Evolutionary conservation across 2,329 filamentous ascomycete genomes (phyloP), one percentile per base, ranked within the genome.

Genomic region (Metarhizium robertsii): DNA sequence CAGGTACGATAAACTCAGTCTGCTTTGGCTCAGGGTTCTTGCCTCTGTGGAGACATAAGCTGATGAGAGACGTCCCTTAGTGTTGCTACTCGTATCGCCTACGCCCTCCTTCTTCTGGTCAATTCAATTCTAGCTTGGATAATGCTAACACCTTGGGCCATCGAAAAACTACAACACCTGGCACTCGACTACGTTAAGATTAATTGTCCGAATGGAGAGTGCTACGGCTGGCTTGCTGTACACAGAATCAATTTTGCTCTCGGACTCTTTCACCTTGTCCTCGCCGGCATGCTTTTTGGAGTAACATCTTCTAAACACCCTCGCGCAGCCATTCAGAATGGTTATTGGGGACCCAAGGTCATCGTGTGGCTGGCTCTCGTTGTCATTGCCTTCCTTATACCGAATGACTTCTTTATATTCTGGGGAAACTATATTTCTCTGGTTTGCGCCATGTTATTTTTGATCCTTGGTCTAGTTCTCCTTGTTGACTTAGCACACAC

Each of bases 91-190:
- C 90, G 94, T 77, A 95, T 97, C 75, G 92, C 89, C 67, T 96
- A 96, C 70, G 92, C 94, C 61, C 83, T 97, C 66, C 87, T 99
- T 60, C 88, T 99, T 55, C 85, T 99, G 62, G 75, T 97, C 72
- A 99, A 99, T 79, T 96, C 92, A 57, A 96, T 97, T 61, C 71
- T 97, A 53, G 92, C 94, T 40, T 99, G 94, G 94, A 90, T 99
- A 64, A 96, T 97, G 90, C 90, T 99, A 75, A 99, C 94, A 25
- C 90, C 91, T 53, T 99, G 94, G 94, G 94, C 94, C 38, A 89
- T 99, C 68, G 90, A 96, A 66, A 97, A 97, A 70, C 79, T 99
- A 6, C 86, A 97, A 73, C 84, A 95, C 61, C 78, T 97, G 54
- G 94, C 90, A 13, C 80, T 99, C 61, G 91, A 97, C 73, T 97